Conservation (phyloP, 2,329 filamentous ascomycete genomes). For the Stagonosporopsis chrysanthemi region DNA sequence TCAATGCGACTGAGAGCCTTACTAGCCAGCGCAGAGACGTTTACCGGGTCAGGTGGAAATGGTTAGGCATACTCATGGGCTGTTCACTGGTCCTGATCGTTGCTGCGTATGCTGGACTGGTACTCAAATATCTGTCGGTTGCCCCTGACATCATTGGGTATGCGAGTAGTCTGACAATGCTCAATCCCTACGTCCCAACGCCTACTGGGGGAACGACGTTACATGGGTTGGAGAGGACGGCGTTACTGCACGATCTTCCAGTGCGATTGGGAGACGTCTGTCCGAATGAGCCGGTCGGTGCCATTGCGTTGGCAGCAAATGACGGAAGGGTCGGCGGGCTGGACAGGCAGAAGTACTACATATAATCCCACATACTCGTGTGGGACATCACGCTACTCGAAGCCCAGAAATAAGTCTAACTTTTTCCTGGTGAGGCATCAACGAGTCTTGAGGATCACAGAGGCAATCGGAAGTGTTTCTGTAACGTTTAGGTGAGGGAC, state of each 20-base stretch:
- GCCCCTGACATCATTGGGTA: conserved; percentile 41
- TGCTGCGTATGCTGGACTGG: conserved; percentile 35
- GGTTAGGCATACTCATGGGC: conserved; percentile 34
- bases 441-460: background rate
- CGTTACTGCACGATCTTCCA: conserved; percentile 33
- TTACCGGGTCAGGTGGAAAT: conserved; percentile 38
- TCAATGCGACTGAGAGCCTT: conserved; percentile 26
- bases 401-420: background rate
- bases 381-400: no score
- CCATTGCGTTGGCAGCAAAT: conserved; percentile 36
- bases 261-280: conserved; percentile 43
- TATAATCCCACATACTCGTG: background rate
- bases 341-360: conserved; percentile 32
- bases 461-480: background rate
- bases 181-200: conserved; percentile 37
- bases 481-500: background rate
- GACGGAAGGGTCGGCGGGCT: conserved; percentile 30
- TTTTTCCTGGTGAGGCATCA: background rate
- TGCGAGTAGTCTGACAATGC: conserved; percentile 33
- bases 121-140: conserved; percentile 40
- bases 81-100: conserved; percentile 34
- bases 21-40: conserved; percentile 11
- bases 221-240: conserved; percentile 34
- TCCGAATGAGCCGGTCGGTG: conserved; percentile 34
- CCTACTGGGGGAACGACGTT: conserved; percentile 37